Conservation (phyloP, 179 eudicot species). For the Pouteria campechiana region DNA sequence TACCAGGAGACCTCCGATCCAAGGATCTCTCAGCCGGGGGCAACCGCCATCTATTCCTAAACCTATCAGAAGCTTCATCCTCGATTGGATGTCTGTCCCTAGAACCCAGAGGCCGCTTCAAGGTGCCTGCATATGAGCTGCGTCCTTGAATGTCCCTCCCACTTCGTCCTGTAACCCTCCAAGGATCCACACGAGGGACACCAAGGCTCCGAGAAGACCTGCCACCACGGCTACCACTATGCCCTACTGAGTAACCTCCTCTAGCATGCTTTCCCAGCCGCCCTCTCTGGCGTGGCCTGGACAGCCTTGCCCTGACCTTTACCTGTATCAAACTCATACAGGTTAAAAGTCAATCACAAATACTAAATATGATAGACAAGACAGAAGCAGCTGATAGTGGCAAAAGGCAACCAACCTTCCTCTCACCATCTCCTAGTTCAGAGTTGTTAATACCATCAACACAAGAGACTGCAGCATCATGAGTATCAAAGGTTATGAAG, state of each 20-base stretch:
- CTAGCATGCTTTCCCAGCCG: background rate
- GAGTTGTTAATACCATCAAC: background rate
- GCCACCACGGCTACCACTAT: background rate
- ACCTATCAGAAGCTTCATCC: background rate
- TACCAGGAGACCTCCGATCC: background rate
- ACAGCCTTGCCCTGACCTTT: constrained; percentile 4
- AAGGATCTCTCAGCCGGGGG: background rate
- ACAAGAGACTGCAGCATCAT: constrained; percentile 4
- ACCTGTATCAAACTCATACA: background rate
- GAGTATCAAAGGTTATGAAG: constrained; percentile 3
- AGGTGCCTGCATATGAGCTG: background rate
- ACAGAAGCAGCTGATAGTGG: too few species aligned
- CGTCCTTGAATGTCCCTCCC: background rate
- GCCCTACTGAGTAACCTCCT: constrained; percentile 1
- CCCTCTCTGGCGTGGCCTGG: constrained; percentile 4
- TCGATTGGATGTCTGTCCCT: background rate
- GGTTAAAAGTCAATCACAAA: background rate
- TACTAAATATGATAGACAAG: background rate
- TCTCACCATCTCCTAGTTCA: constrained; percentile 1
- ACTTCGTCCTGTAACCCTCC: background rate
- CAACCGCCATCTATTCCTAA: background rate
- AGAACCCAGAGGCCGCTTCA: background rate
- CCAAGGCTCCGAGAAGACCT: background rate
- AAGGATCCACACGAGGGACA: background rate
- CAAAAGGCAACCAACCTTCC: background rate